A percentile compares a stretch with the other conserved stretches of the same genome.
These are phyloP conservation scores for Arachis monticola DNA, from an alignment of 331 rosid species.

Conservation along the genomic window DNA sequence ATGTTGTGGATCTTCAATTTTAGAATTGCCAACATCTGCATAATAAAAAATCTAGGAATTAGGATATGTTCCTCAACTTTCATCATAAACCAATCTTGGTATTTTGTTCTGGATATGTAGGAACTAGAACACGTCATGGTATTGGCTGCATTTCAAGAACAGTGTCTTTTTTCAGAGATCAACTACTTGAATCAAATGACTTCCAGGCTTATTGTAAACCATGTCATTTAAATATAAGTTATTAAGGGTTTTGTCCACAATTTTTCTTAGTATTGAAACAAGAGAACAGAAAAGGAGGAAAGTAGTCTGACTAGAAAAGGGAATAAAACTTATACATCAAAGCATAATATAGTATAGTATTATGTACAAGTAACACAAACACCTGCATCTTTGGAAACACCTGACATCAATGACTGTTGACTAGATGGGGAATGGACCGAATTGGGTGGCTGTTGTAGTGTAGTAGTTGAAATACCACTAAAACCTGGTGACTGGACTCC, in stretches of 20 bases:
- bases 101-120: background rate
- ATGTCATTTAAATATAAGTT: background rate
- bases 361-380: constrained; percentile 31
- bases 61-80: constrained; percentile 1
- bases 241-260: background rate
- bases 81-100: constrained; percentile 27
- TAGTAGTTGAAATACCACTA: constrained; percentile 60
- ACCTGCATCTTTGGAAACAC: constrained; percentile 75
- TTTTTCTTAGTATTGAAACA: background rate
- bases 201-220: background rate
- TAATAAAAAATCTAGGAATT: constrained; percentile 34
- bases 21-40: constrained; percentile 69
- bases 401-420: constrained; percentile 65
- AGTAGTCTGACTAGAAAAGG: background rate
- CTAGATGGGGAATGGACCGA: constrained; percentile 73
- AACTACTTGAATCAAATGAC: background rate
- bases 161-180: background rate
- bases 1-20: constrained; percentile 80
- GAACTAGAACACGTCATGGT: constrained; percentile 19
- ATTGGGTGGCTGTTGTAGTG: constrained; percentile 76
- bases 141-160: background rate
- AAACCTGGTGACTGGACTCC: constrained; percentile 81
- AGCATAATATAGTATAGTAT: background rate
- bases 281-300: constrained; percentile 25
- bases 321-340: constrained; percentile 15